Percentiles rank a stretch among this genome's conserved stretches.
Evolutionary conservation across 441 rosid genomes (phyloP).

Genomic region (Aleurites moluccanus): DNA sequence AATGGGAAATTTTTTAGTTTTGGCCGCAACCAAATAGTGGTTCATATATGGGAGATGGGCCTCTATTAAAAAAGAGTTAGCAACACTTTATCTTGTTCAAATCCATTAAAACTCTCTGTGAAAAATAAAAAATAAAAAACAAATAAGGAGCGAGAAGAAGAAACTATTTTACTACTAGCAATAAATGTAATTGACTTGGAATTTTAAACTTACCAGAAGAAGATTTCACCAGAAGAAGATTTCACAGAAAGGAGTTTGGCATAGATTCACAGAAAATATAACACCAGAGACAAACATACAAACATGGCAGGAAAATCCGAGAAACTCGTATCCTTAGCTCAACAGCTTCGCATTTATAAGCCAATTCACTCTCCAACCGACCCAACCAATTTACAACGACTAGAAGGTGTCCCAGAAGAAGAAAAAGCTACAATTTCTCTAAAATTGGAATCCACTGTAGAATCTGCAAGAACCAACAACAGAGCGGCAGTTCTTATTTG

Average conservation of each 20-base stretch:
- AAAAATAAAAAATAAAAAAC: too few relatives aligned
- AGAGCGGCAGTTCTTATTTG: slow-evolving; percentile 67
- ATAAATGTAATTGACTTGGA: too few relatives aligned
- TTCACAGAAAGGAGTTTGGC: background rate
- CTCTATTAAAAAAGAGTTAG: too few relatives aligned
- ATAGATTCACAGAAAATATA: background rate
- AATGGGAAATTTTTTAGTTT: background rate
- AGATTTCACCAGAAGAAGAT: too few relatives aligned
- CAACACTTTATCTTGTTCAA: too few relatives aligned
- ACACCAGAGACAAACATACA: background rate
- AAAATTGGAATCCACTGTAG: slow-evolving; percentile 15
- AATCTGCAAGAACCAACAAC: slow-evolving; percentile 20
- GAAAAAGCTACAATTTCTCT: background rate
- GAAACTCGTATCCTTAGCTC: slow-evolving; percentile 32
- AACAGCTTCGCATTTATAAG: slow-evolving; percentile 34
- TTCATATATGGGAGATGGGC: too few relatives aligned
- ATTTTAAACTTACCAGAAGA: too few relatives aligned
- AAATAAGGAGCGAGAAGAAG: background rate
- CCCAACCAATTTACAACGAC: slow-evolving; percentile 2
- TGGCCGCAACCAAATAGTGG: too few relatives aligned
- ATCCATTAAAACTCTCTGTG: too few relatives aligned
- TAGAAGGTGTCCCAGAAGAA: background rate
- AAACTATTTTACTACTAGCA: background rate
- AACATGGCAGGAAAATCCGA: slow-evolving; percentile 12
- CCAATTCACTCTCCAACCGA: background rate